Evolutionary conservation across 345 rosid species (phyloP), one percentile per base, ranked within the genome.

Genomic region (Arabidopsis suecica): DNA sequence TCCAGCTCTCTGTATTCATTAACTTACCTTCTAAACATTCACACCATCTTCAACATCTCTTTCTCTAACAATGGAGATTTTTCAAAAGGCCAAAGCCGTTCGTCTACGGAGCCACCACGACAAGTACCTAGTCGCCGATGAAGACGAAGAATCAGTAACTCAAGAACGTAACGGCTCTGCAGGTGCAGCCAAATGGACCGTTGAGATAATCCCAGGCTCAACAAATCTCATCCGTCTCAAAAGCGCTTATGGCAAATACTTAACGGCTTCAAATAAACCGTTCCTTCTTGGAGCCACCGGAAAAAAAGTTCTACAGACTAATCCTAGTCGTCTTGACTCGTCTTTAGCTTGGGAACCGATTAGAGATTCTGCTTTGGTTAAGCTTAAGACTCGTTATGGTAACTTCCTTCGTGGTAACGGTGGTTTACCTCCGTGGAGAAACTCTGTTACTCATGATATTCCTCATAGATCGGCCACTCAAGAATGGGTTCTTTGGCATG

Each of bases 261-360:
- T 92, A 18, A 89, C 99, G 60, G 97, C 97, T 34, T 84, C 97
- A 4, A 88, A 88, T 55, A 82, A 83, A 78, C 93, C 92, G 12
- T 90, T 86, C 74, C 77, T 92, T n/a, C 85, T 89, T 0, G 97
- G 99, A 38, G 85, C 90, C 81, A 86, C 91, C 8, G 97, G 97
- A 14, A 82, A 68, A 45, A 92, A 92, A 81, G 93, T 88, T 4
- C 20, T 74, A 9, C 99, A 90, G 79, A 62, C 88, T 0, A 73
- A 76, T 1, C 88, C 91, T 0, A 64, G 79, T 47, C 84, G 87
- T 58, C 88, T 86, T 11, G 96, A 91, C 50, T 82, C 83, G 0
- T 86, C 94, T 20, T 60, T 88, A 16, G 90, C 84, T 47, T 91
- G 98, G 96, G 93, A 93, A 50, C 97, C 98, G 1, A 22, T 84